Conservation (phyloP, 495 filamentous ascomycete genomes). For the Astrothelium macrocarpum region DNA sequence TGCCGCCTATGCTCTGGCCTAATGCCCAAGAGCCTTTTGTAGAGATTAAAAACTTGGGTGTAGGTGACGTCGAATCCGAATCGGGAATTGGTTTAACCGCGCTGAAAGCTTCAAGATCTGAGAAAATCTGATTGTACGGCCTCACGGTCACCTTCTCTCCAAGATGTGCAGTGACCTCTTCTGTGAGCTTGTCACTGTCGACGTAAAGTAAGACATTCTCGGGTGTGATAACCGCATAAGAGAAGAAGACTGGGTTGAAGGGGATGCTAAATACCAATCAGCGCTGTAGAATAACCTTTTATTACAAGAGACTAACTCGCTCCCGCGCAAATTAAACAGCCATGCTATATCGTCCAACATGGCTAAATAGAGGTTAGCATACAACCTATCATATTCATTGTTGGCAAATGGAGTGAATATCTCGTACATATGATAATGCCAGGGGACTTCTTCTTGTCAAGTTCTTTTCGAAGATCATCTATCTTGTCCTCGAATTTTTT, state of each 20-base stretch:
- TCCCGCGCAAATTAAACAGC: conserved; percentile 94
- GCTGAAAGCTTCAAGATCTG: conserved; percentile 58
- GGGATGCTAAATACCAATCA: conserved; percentile 54
- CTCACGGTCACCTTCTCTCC: conserved; percentile 61
- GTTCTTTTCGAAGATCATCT: conserved; percentile 74
- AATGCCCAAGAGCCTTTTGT: conserved; percentile 92
- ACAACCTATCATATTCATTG: too few species aligned
- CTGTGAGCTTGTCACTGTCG: conserved; percentile 63
- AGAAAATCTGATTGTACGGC: conserved; percentile 78
- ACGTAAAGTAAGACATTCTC: conserved; percentile 77
- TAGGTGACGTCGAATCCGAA: conserved; percentile 29
- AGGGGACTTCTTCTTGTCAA: conserved; percentile 81
- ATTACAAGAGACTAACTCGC: conserved; percentile 49
- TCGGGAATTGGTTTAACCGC: conserved; percentile 31
- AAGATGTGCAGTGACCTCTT: conserved; percentile 62
- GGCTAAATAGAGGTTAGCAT: conserved; percentile 29
- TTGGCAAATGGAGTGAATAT: not conserved
- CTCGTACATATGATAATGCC: conserved; percentile 73
- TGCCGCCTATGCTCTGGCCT: conserved; percentile 78
- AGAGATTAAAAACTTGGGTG: conserved; percentile 72
- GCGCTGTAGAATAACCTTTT: not conserved
- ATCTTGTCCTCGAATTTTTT: conserved; percentile 80
- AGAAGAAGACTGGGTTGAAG: conserved; percentile 98
- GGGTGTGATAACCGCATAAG: conserved; percentile 83
- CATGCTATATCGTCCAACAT: conserved; percentile 98